These are phyloP conservation scores for Penstemon newberryi DNA, from an alignment of 257 asterid genomes.

Conservation along the genomic window DNA sequence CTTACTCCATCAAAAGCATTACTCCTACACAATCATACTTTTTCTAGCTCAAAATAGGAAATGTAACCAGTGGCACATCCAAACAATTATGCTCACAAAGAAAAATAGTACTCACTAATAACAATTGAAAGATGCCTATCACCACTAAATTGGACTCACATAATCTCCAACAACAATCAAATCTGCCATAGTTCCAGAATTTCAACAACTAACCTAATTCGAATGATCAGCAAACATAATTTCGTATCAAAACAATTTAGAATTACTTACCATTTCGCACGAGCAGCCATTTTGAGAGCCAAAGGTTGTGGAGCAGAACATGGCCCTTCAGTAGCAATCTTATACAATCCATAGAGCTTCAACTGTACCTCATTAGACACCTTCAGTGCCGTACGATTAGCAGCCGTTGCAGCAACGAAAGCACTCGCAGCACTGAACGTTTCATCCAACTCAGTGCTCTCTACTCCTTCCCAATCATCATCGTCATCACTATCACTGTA, in stretches of 20 bases:
- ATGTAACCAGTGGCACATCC: background rate
- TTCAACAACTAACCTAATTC: background rate
- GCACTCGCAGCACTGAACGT: slow-evolving; percentile 93
- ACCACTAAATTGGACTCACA: background rate
- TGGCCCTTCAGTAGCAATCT: slow-evolving; percentile 98
- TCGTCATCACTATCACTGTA: slow-evolving; percentile 48
- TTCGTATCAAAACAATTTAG: background rate
- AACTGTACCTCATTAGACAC: slow-evolving; percentile 85
- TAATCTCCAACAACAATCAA: background rate
- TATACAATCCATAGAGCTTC: slow-evolving; percentile 87
- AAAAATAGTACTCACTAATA: too few relatives aligned
- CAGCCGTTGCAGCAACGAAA: slow-evolving; percentile 92
- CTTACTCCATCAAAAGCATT: background rate
- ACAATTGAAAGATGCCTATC: too few relatives aligned
- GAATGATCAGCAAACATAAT: background rate
- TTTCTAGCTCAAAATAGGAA: slow-evolving; percentile 8
- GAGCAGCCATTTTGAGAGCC: slow-evolving; percentile 89
- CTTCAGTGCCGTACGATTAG: slow-evolving; percentile 59
- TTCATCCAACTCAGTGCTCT: slow-evolving; percentile 96
- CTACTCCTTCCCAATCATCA: slow-evolving; percentile 99
- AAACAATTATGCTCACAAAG: background rate
- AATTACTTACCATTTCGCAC: slow-evolving; percentile 79
- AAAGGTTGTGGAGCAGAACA: slow-evolving; percentile 85
- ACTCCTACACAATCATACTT: background rate
- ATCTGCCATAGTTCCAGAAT: background rate